Evolutionary conservation across 1,139 yeast species (phyloP).

Genomic region (Candida frijolesensis): DNA sequence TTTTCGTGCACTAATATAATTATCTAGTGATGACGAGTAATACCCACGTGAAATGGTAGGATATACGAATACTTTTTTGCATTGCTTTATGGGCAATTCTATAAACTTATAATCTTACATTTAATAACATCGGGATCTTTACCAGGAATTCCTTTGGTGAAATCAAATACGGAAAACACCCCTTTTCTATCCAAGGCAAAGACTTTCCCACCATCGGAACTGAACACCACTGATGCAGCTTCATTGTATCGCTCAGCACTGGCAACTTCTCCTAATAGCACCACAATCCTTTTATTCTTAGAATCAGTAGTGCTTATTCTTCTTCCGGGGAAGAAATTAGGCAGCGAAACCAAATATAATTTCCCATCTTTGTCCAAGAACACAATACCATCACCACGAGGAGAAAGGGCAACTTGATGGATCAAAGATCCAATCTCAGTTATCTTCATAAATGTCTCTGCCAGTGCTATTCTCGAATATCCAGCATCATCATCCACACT

Average conservation of each 20-base stretch:
- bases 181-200: constrained; percentile 83
- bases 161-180: constrained; percentile 74
- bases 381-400: constrained; percentile 84
- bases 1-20: too few relatives aligned
- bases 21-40: too few relatives aligned
- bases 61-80: too few relatives aligned
- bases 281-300: constrained; percentile 52
- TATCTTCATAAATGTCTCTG: constrained; percentile 46
- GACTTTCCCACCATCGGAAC: constrained; percentile 79
- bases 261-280: constrained; percentile 75
- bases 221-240: constrained; percentile 75
- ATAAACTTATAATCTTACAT: constrained; percentile 56
- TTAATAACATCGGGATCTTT: constrained; percentile 77
- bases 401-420: constrained; percentile 74
- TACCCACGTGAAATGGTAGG: too few relatives aligned
- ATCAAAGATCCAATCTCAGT: constrained; percentile 84
- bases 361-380: constrained; percentile 78
- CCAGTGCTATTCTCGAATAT: constrained; percentile 28
- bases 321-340: constrained; percentile 44
- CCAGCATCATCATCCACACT: constrained; percentile 23
- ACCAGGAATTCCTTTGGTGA: constrained; percentile 80
- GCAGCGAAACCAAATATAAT: constrained; percentile 69
- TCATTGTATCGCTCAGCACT: constrained; percentile 69
- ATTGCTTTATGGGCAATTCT: neutral
- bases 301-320: constrained; percentile 26